Conservation (phyloP, 129 eudicot species). For the Mikania micrantha region DNA sequence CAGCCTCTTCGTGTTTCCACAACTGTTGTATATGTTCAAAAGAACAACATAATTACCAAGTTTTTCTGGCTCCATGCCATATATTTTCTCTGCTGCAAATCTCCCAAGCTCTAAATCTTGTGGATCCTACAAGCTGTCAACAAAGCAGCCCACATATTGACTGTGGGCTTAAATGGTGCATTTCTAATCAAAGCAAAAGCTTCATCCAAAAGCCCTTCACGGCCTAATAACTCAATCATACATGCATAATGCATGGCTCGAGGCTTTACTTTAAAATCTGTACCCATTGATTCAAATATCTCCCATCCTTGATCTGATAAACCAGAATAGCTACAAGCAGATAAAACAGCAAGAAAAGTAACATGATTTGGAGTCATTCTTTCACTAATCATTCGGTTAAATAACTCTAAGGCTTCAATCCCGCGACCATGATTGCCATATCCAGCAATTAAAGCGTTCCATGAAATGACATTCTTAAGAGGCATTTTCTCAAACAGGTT, state of each 20-base stretch:
- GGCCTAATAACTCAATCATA: slow-evolving; percentile 82
- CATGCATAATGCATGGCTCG: slow-evolving; percentile 89
- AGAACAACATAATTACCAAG: slow-evolving; percentile 71
- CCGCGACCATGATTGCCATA: slow-evolving; percentile 81
- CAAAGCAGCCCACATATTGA: slow-evolving; percentile 96
- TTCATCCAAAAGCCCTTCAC: slow-evolving; percentile 81
- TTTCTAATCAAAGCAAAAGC: slow-evolving; percentile 70
- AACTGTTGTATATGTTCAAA: slow-evolving; percentile 53
- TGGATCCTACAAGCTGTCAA: slow-evolving; percentile 84
- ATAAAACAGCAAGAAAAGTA: slow-evolving; percentile 74
- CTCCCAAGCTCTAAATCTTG: slow-evolving; percentile 63
- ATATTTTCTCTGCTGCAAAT: slow-evolving; percentile 76
- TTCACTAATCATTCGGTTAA: slow-evolving; percentile 52
- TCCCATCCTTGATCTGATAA: slow-evolving; percentile 67
- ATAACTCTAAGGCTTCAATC: slow-evolving; percentile 61
- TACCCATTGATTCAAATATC: slow-evolving; percentile 65
- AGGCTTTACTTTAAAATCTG: slow-evolving; percentile 58
- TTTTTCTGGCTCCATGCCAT: slow-evolving; percentile 77
- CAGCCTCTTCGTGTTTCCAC: slow-evolving; percentile 64
- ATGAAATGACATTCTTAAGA: slow-evolving; percentile 55
- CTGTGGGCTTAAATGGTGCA: slow-evolving; percentile 65
- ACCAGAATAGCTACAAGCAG: slow-evolving; percentile 84
- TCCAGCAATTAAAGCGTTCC: slow-evolving; percentile 88
- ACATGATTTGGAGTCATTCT: slow-evolving; percentile 73
- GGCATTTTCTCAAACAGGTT: slow-evolving; percentile 75